A percentile compares a stretch with the other conserved stretches of the same genome.
Conservation (phyloP, 352 stramenopile genomes). For the Pythium monospermum region DNA sequence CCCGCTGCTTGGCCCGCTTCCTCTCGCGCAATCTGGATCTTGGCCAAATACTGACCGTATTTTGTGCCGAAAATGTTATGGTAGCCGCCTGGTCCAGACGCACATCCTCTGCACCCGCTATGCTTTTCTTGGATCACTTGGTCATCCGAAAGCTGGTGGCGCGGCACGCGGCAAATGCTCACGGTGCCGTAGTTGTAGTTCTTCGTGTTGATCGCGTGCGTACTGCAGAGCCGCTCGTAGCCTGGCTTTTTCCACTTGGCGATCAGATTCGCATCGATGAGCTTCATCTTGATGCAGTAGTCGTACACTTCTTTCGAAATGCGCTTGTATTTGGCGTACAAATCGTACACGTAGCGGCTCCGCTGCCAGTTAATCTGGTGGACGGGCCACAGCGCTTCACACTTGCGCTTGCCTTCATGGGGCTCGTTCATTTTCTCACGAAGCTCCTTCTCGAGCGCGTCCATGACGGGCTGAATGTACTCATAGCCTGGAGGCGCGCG, state of each 20-base stretch:
- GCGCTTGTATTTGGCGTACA: conserved; percentile 97
- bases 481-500: conserved; percentile 92
- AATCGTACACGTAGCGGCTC: conserved; percentile 98
- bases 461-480: conserved; percentile 94
- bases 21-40: conserved; percentile 94
- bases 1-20: conserved; percentile 33
- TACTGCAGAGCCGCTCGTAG: conserved; percentile 97
- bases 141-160: conserved; percentile 89
- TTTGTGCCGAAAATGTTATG: conserved; percentile 99
- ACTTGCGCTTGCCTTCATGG: conserved; percentile 96
- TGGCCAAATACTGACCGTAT: conserved; percentile 97
- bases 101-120: conserved; percentile 96
- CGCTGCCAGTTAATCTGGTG: conserved; percentile 99
- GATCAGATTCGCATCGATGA: conserved; percentile 96
- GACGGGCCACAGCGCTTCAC: conserved; percentile 97
- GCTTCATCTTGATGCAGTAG: conserved; percentile 93
- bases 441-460: conserved; percentile 96
- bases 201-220: conserved; percentile 98
- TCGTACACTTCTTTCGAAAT: conserved; percentile 97
- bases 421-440: conserved; percentile 97
- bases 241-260: conserved; percentile 99
- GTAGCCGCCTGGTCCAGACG: conserved; percentile 88
- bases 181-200: conserved; percentile 99
- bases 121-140: conserved; percentile 90
- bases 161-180: conserved; percentile 96